Percentiles rank a stretch among this genome's conserved stretches.
Conservation (phyloP, 441 rosid genomes). For the Capsella rubella region DNA sequence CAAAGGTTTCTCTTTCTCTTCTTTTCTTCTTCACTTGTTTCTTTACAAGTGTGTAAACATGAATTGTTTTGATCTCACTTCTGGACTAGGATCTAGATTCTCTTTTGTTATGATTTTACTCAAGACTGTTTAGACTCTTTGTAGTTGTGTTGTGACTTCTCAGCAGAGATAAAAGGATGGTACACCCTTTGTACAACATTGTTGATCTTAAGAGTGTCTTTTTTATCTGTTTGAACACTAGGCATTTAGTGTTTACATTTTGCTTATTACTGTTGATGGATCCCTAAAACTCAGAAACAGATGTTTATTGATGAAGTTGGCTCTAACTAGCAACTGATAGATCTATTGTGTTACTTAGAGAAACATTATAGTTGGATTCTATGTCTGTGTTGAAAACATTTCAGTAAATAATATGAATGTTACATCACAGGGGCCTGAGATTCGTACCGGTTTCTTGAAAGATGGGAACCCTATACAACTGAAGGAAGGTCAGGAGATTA, state of each 20-base stretch:
- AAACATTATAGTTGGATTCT: conserved; percentile 19
- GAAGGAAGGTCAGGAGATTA: conserved; percentile 85
- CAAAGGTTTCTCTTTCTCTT: conserved; percentile 60
- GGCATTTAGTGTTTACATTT: conserved; percentile 1
- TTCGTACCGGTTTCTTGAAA: conserved; percentile 87
- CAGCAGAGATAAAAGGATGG: background rate
- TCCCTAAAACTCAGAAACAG: background rate
- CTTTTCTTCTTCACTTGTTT: background rate
- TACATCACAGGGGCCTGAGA: conserved; percentile 81
- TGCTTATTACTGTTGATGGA: background rate
- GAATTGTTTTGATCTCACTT: background rate
- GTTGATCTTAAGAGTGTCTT: conserved; percentile 1
- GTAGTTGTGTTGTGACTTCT: background rate
- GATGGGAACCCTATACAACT: conserved; percentile 80
- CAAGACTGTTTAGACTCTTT: background rate
- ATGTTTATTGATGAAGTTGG: background rate
- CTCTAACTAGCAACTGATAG: background rate
- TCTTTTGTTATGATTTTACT: background rate
- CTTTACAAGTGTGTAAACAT: background rate
- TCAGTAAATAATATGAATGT: background rate
- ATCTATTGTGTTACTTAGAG: background rate
- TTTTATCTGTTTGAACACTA: conserved; percentile 1
- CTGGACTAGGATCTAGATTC: conserved; percentile 1
- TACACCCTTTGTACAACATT: background rate
- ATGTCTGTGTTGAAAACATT: background rate